Percentiles rank a stretch among this genome's conserved stretches.
Conservation (phyloP, 78 protist genomes). For the Tieghemostelium lacteum region DNA sequence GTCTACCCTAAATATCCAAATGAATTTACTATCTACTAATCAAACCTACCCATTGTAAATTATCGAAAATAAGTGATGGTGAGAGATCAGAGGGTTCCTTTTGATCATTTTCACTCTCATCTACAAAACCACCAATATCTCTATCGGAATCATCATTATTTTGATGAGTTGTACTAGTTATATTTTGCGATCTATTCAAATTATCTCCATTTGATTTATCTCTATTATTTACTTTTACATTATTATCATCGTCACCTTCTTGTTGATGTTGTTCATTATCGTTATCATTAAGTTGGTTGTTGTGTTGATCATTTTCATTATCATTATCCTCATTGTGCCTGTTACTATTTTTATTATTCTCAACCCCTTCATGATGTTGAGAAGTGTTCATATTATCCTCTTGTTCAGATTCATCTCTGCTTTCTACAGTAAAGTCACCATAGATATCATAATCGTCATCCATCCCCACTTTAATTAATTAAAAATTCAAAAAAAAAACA, state of each 20-base stretch:
- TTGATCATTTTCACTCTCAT: not conserved
- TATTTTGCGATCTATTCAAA: not conserved
- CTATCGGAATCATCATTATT: not conserved
- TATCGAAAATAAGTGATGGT: slow-evolving; percentile 33
- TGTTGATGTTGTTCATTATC: not conserved
- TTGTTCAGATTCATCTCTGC: not conserved
- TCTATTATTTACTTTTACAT: not conserved
- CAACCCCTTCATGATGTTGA: not conserved
- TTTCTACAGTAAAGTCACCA: slow-evolving; percentile 36
- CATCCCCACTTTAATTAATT: not conserved
- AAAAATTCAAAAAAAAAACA: not conserved
- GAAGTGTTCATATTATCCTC: not conserved
- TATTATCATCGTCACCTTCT: not conserved
- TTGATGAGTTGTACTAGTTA: not conserved
- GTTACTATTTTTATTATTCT: not conserved
- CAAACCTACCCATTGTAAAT: slow-evolving; percentile 63
- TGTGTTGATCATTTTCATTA: not conserved
- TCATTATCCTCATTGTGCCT: not conserved
- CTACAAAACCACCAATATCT: slow-evolving; percentile 2
- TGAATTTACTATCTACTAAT: not conserved
- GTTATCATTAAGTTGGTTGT: not conserved
- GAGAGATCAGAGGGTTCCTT: slow-evolving; percentile 14
- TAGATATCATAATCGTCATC: slow-evolving; percentile 60
- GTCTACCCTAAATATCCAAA: not conserved
- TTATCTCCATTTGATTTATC: not conserved